A percentile compares a stretch with the other conserved stretches of the same genome.
Evolutionary conservation across 805 yeast species (phyloP).

Genomic region (Metschnikowia orientalis): DNA sequence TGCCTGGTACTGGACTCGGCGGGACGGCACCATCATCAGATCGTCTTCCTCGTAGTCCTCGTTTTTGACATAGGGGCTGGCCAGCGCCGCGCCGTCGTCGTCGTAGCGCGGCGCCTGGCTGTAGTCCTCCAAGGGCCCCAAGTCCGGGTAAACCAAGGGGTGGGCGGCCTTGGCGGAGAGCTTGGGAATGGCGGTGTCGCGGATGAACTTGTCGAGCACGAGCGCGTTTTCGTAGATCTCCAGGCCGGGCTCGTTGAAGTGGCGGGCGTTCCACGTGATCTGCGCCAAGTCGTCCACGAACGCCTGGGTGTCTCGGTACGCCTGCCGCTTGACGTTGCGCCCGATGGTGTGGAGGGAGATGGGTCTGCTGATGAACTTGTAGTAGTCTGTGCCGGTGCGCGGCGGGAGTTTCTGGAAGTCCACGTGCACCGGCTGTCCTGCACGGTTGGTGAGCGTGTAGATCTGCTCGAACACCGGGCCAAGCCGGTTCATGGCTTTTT

Average conservation of each 20-base stretch:
- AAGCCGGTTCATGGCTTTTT: slow-evolving; percentile 33
- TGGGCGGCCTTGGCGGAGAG: slow-evolving; percentile 41
- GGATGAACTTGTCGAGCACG: slow-evolving; percentile 50
- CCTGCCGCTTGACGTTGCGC: slow-evolving; percentile 48
- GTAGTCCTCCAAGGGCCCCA: slow-evolving; percentile 53
- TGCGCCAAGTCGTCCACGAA: slow-evolving; percentile 77
- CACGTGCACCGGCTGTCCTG: slow-evolving; percentile 44
- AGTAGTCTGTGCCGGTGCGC: slow-evolving; percentile 71
- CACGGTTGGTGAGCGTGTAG: slow-evolving; percentile 35
- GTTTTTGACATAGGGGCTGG: slow-evolving; percentile 12
- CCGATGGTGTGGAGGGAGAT: slow-evolving; percentile 72
- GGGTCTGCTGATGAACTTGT: slow-evolving; percentile 73
- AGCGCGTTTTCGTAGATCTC: slow-evolving; percentile 65
- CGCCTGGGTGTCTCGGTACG: slow-evolving; percentile 58
- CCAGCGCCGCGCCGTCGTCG: slow-evolving; percentile 9
- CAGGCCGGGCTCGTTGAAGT: slow-evolving; percentile 70
- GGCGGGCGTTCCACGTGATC: slow-evolving; percentile 85
- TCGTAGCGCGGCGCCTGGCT: slow-evolving; percentile 9
- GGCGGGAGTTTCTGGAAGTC: slow-evolving; percentile 74
- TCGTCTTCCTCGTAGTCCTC: slow-evolving; percentile 19
- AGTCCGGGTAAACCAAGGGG: slow-evolving; percentile 50
- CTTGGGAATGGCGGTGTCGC: slow-evolving; percentile 44
- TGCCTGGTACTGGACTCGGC: slow-evolving; percentile 4
- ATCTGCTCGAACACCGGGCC: slow-evolving; percentile 35
- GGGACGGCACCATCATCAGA: slow-evolving; percentile 6